These are phyloP conservation scores for Fusarium sp. DNA, from an alignment of 2,329 filamentous ascomycete genomes.

Conservation along the genomic window DNA sequence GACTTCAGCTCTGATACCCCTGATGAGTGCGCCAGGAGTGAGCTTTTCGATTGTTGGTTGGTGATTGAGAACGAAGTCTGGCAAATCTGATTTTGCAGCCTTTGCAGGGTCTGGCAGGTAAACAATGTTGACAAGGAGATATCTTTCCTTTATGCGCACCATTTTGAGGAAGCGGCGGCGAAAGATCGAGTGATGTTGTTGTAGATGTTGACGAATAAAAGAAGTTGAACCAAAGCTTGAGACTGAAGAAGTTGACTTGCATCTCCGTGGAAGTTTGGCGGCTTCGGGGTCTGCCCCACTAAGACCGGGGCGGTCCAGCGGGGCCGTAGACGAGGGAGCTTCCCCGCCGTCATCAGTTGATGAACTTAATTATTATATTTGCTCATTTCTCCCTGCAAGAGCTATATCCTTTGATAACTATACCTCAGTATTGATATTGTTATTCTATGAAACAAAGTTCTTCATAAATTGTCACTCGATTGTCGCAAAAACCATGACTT, in stretches of 20 bases:
- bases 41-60: constrained; percentile 81
- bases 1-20: constrained; percentile 77
- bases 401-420: not conserved
- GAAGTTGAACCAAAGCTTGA: constrained; percentile 9
- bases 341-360: constrained; percentile 34
- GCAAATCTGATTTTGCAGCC: constrained; percentile 53
- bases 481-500: constrained; percentile 40
- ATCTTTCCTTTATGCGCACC: constrained; percentile 97
- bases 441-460: not conserved
- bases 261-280: constrained; percentile 27
- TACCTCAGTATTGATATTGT: not conserved
- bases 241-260: constrained; percentile 20
- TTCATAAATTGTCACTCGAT: not conserved
- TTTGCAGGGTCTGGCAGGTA: constrained; percentile 73
- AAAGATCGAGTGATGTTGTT: not conserved
- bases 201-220: not conserved
- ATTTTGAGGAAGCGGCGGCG: constrained; percentile 59
- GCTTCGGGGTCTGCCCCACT: constrained; percentile 35
- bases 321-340: constrained; percentile 35
- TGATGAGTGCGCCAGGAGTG: constrained; percentile 72
- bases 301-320: constrained; percentile 35
- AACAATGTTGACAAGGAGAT: constrained; percentile 92
- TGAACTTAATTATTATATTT: constrained; percentile 13
- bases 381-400: not conserved
- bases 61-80: constrained; percentile 79